Base-by-base conservation (phyloP, 2,329 filamentous ascomycete genomes). In the Allantophomopsis cytisporea region DNA sequence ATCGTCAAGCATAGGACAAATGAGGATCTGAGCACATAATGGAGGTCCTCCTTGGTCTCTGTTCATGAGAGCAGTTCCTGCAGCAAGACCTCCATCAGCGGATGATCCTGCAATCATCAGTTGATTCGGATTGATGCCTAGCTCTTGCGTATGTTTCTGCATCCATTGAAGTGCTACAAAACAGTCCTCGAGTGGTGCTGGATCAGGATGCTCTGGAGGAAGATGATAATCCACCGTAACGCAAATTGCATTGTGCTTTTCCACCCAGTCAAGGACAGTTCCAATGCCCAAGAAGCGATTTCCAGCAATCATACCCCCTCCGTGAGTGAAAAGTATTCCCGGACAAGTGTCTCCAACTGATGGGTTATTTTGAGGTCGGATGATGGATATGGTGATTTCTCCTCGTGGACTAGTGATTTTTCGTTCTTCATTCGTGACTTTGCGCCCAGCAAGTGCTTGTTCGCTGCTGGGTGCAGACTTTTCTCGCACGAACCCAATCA, bases 41-140 rank as follows among this genome's bases (percentile, higher is more conserved):
- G 50, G 50, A 1, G 57, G 56, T 1, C 54, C 47, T 16, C 46
- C 50, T n/a, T 47, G 48, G 45, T 64, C 60, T n/a, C 58, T 51
- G 3, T 51, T 51, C 60, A 73, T 65, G 18, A 77, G 54, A 2
- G 68, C 62, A 45, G 69, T 59, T 4, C 64, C 68, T 2, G 70
- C 68, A 1, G 71, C 71, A 13, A 79, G 55, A 39, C 72, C 70
- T 2, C 70, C 73, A 2, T 72, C 73, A 1, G 71, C 72, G 16
- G 68, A 73, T 39, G 70, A 67, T 4, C 73, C 73, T 40, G 64
- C 64, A 14, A 76, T 57, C 11, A 74, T 62, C 21, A 77, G 62
- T 30, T 64, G 67, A 1, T 63, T 60, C 3, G 60, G 54, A 36
- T 63, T 56, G 38, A 72, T 62, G 7, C 64, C 64, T 2, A 63